Conservation (phyloP, 202 grass and related monocot genomes). For the Elaeis oleifera region DNA sequence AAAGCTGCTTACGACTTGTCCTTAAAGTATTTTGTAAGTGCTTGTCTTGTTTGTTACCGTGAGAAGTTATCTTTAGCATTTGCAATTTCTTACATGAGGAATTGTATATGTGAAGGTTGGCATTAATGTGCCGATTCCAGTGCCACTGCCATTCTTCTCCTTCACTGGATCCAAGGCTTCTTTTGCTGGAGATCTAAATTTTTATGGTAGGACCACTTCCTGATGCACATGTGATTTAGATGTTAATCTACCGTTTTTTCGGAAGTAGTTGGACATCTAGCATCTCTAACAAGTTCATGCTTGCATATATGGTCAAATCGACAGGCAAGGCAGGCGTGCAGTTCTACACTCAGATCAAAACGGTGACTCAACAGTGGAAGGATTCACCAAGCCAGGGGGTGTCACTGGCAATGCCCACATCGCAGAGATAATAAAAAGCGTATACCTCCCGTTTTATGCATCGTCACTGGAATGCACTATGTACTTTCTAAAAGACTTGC, state of each 20-base stretch:
- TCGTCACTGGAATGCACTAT: too few relatives aligned
- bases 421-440: constrained; percentile 46
- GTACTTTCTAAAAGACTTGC: too few relatives aligned
- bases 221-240: not conserved
- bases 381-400: constrained; percentile 48
- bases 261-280: too few relatives aligned
- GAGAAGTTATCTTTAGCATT: too few relatives aligned
- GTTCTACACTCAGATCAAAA: constrained; percentile 96
- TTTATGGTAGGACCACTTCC: constrained; percentile 46
- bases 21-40: too few relatives aligned
- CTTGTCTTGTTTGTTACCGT: too few relatives aligned
- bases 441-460: not conserved
- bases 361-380: constrained; percentile 94
- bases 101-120: constrained; percentile 47
- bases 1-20: too few relatives aligned
- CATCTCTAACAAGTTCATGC: too few relatives aligned
- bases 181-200: constrained; percentile 95
- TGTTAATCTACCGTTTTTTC: not conserved
- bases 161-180: constrained; percentile 88
- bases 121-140: constrained; percentile 92
- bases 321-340: constrained; percentile 94
- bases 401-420: constrained; percentile 91
- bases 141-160: constrained; percentile 92
- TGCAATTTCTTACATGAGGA: not conserved
- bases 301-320: not conserved